Conservation (phyloP, 2,329 filamentous ascomycete species). For the Botrytis aclada region DNA sequence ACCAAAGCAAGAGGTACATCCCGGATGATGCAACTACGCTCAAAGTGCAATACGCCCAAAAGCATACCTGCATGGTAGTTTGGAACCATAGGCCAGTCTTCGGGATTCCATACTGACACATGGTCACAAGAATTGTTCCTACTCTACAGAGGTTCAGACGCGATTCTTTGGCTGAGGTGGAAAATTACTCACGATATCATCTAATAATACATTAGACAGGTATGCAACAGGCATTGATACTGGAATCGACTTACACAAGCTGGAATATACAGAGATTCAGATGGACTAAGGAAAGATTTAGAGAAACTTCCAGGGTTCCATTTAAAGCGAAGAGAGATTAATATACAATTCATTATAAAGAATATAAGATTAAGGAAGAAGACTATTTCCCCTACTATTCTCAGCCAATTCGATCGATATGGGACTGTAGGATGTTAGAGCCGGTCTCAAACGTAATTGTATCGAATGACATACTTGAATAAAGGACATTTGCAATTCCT, state of each 20-base stretch:
- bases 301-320: constrained; percentile 67
- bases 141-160: constrained; percentile 48
- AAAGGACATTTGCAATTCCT: constrained; percentile 54
- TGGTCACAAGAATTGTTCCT: constrained; percentile 74
- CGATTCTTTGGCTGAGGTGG: neutral
- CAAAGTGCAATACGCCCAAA: constrained; percentile 70
- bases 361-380: constrained; percentile 63
- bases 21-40: constrained; percentile 65
- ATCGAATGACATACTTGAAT: constrained; percentile 46
- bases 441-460: neutral
- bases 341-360: constrained; percentile 59
- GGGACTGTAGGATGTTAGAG: constrained; percentile 43
- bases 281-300: constrained; percentile 70
- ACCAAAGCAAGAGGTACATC: constrained; percentile 73
- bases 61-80: constrained; percentile 59
- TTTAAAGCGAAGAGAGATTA: constrained; percentile 67
- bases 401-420: constrained; percentile 54
- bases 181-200: constrained; percentile 43
- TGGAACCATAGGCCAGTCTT: constrained; percentile 61
- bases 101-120: constrained; percentile 71
- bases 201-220: constrained; percentile 35
- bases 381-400: constrained; percentile 57
- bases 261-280: constrained; percentile 75
- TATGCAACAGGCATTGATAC: neutral
- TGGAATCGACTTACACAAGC: constrained; percentile 51